A percentile compares a stretch with the other conserved stretches of the same genome.
phyloP scores from a whole-genome alignment of 139 green algal species.

The Closterium sp. region DNA sequence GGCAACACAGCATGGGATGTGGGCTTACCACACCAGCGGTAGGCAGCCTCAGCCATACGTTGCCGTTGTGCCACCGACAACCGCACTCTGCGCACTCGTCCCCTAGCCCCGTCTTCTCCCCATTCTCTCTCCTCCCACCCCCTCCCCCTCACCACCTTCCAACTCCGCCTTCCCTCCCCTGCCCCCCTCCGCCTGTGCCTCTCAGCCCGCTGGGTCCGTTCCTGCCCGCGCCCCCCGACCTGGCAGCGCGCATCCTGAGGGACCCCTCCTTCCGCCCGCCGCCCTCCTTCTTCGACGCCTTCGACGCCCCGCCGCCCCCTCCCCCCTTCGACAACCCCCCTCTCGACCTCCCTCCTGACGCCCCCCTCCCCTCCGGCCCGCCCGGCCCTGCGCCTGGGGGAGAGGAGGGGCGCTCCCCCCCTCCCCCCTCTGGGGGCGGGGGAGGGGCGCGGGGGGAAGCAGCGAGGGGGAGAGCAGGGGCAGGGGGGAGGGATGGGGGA shows the following conservation, averaged over 20 bases:
- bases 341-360: not conserved
- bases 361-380: not conserved
- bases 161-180: too few relatives aligned
- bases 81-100: too few relatives aligned
- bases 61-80: too few relatives aligned
- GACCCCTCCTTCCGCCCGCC: slow-evolving; percentile 18
- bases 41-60: too few relatives aligned
- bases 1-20: not conserved
- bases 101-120: not conserved
- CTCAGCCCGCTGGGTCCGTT: slow-evolving; percentile 43
- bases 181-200: not conserved
- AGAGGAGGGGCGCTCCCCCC: not conserved
- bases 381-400: not conserved
- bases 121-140: not conserved
- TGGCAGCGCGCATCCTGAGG: slow-evolving; percentile 37
- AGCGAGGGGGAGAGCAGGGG: not conserved
- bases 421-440: not conserved
- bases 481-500: not conserved
- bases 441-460: not conserved
- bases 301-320: not conserved
- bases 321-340: not conserved
- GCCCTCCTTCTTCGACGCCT: not conserved
- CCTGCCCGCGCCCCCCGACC: slow-evolving; percentile 43
- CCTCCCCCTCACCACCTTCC: too few relatives aligned
- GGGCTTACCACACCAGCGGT: too few relatives aligned